Conservation (phyloP, 2,329 filamentous ascomycete species). For the Trichoderma sp. region DNA sequence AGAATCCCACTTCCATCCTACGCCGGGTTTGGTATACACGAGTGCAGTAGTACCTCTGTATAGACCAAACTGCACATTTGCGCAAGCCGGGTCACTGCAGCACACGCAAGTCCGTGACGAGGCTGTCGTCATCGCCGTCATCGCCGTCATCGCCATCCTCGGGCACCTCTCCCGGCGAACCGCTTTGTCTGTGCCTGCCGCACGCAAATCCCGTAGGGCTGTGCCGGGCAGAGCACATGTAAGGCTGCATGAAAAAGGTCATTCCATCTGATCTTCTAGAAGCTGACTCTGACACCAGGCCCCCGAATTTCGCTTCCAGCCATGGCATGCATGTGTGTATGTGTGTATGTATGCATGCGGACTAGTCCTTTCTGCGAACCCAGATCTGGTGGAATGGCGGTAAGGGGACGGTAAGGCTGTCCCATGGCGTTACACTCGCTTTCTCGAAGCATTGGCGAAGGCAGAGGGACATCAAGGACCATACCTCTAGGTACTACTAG, state of each 20-base stretch:
- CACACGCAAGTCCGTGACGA: neutral
- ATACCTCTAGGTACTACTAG: too few species aligned
- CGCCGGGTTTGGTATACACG: neutral
- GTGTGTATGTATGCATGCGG: neutral
- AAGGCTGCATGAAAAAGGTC: constrained; percentile 1
- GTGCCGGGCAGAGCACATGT: neutral
- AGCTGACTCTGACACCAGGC: constrained; percentile 8
- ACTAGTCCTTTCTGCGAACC: neutral
- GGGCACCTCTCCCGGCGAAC: neutral
- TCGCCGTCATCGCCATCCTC: neutral
- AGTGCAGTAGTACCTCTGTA: neutral
- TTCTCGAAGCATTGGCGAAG: neutral
- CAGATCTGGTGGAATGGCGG: constrained; percentile 5
- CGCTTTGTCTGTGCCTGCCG: neutral
- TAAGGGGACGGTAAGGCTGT: neutral
- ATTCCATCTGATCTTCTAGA: constrained; percentile 18
- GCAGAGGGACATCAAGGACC: neutral
- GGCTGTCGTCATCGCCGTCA: neutral
- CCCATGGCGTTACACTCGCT: neutral
- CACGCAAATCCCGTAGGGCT: constrained; percentile 7
- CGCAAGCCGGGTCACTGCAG: neutral
- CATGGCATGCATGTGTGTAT: neutral
- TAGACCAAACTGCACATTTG: neutral
- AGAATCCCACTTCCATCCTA: neutral
- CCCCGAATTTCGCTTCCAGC: neutral